Percentiles rank a stretch among this genome's conserved stretches.
Conservation (phyloP, 2,329 filamentous ascomycete genomes). For the Xylaria sp. region DNA sequence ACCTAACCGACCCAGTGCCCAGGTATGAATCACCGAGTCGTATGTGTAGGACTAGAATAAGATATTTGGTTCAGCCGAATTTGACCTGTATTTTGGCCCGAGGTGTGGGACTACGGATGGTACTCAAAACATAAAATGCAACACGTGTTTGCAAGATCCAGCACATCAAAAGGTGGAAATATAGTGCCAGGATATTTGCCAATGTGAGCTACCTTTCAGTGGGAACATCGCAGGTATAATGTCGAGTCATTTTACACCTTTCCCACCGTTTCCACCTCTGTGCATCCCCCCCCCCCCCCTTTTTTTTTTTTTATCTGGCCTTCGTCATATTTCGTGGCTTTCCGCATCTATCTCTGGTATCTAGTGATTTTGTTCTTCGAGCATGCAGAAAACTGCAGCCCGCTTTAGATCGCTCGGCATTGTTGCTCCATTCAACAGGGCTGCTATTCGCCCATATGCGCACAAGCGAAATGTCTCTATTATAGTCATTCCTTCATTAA, state of each 20-base stretch:
- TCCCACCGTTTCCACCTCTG: too few relatives aligned
- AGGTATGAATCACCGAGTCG: neutral
- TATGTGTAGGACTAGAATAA: neutral
- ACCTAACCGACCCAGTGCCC: neutral
- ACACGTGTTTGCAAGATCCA: too few relatives aligned
- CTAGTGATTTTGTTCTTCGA: neutral
- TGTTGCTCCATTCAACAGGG: neutral
- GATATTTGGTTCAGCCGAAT: neutral
- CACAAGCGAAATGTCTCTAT: constrained; percentile 20
- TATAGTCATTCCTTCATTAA: constrained; percentile 20
- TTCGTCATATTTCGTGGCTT: constrained; percentile 6
- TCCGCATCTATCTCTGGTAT: constrained; percentile 14
- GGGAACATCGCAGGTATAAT: too few relatives aligned
- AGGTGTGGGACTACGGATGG: neutral
- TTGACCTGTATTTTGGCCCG: neutral
- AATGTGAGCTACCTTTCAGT: too few relatives aligned
- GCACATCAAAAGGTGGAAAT: too few relatives aligned
- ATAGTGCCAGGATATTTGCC: too few relatives aligned
- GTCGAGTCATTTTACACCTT: neutral
- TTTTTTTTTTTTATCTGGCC: neutral
- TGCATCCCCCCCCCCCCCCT: neutral
- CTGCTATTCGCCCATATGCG: neutral
- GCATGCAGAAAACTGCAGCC: constrained; percentile 2
- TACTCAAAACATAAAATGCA: too few relatives aligned
- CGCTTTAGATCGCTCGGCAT: neutral